Evolutionary conservation across 371 early-diverging fungal genomes (phyloP), one percentile per base, ranked within the genome.

Genomic region (Quaeritorhiza haematococci): DNA sequence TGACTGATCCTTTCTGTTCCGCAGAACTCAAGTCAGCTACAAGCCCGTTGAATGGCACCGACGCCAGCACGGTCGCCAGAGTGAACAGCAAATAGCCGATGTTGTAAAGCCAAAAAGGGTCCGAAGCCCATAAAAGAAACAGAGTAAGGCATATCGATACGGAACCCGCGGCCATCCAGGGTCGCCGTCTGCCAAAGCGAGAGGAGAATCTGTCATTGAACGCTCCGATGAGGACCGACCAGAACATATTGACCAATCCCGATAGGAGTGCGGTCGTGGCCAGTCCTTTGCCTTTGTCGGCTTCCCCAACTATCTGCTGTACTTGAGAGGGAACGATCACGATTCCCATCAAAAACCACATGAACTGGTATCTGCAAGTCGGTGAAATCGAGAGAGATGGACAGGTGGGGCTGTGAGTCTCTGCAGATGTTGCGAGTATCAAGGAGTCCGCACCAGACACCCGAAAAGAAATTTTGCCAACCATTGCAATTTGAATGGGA

Each of bases 41-140:
- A 2, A 74, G 59, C 3, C 68, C 74, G 34, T 69, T 69, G 59
- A 66, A 74, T 1, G 74, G 71, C 17, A 70, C 69, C 17, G 64
- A 61, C 1, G 65, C 56, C 19, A 68, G 44, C 3, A 67, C 62
- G 3, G 67, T 55, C 7, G 51, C 23, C 7, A 58, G 30, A 10
- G 63, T 70, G 42, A 71, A 35, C n/a, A 43, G 2, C 10, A 62
- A 24, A 35, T 67, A 74, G 21, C 58, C 67, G 17, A 71, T 8
- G 5, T 53, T 55, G 54, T 74, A 74, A 29, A 54, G 28, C 21
- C 19, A 21, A 3, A 73, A 60, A 15, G 65, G 28, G 19, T 42
- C 43, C 28, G 38, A 33, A 3, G 41, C 49, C 50, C 63, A 62
- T 19, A 73, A 38, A 6, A 63, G 30, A 4, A 63, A 47, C 10